Base-by-base conservation (phyloP, 768 basidiomycete species). In the Leucosporidium scottii region DNA sequence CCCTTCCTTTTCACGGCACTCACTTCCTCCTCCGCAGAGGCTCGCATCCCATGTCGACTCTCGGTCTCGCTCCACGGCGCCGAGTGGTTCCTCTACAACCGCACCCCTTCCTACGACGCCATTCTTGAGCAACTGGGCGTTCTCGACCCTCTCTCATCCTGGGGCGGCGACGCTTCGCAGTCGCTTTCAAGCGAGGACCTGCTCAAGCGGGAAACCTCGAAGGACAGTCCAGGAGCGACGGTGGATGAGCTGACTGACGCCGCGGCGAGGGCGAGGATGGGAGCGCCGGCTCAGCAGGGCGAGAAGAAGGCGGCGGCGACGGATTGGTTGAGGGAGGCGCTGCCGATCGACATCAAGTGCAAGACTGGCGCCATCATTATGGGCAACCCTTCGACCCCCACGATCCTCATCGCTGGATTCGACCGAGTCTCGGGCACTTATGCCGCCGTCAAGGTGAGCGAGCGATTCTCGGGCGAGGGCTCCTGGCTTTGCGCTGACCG, bases 31-130 rank as follows among this genome's bases (percentile, higher is more conserved):
- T 44, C 15, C 15, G 18, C 65, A 61, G 65, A 81, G 71, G 75
- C 76, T 55, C 74, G 77, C 1, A 81, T 84, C 65, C 84, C 87
- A 20, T 94, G 91, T 74, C 87, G 94, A 49, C 84, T 97, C 36
- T 86, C 89, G 63, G 76, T 93, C 34, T 86, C 86, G 10, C 74
- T 90, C 4, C 85, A 93, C 73, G 94, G 94, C 23, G 82, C 93
- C 54, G 93, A 98, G 77, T 93, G 90, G 87, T 91, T 91, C 77
- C 74, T 98, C 51, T 96, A 90, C 79, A 98, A 97, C 79, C 82
- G 86, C 58, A 93, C 91, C 4, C 84, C 90, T 5, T 86, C 91
- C 5, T 97, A 88, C 78, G 92, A 98, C 75, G 83, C 85, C 62
- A 92, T 98, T 61, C 79, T 94, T 25, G 83, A 87, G 17, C 85